Conservation (phyloP, 805 yeast species). For the Saturnispora hagleri region DNA sequence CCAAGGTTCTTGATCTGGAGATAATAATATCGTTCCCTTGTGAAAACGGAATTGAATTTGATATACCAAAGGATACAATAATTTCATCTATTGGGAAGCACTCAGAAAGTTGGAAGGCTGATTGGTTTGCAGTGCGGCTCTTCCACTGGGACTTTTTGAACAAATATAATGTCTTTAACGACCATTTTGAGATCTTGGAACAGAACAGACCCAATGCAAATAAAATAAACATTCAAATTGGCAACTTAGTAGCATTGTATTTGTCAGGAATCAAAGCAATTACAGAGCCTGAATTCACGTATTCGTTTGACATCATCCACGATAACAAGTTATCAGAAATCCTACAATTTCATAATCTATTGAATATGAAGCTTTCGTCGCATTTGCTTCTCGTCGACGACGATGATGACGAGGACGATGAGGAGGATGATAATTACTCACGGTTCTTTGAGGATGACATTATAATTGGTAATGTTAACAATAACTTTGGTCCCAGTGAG, state of each 20-base stretch:
- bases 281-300: neutral
- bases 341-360: neutral
- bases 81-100: slow-evolving; percentile 1
- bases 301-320: neutral
- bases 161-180: neutral
- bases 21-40: neutral
- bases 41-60: slow-evolving; percentile 44
- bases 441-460: neutral
- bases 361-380: neutral
- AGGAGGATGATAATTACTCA: neutral
- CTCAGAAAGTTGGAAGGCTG: slow-evolving; percentile 13
- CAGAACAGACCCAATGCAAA: neutral
- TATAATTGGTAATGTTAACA: neutral
- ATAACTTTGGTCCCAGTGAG: neutral
- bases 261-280: neutral
- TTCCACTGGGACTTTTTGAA: slow-evolving; percentile 2
- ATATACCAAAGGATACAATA: slow-evolving; percentile 11
- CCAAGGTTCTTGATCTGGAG: neutral
- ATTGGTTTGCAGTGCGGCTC: neutral
- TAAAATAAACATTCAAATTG: neutral
- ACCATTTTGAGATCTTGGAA: neutral
- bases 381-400: neutral
- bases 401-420: neutral
- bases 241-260: neutral
- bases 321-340: neutral